phyloP scores from a whole-genome alignment of 345 rosid species.

The Jatropha curcas region DNA sequence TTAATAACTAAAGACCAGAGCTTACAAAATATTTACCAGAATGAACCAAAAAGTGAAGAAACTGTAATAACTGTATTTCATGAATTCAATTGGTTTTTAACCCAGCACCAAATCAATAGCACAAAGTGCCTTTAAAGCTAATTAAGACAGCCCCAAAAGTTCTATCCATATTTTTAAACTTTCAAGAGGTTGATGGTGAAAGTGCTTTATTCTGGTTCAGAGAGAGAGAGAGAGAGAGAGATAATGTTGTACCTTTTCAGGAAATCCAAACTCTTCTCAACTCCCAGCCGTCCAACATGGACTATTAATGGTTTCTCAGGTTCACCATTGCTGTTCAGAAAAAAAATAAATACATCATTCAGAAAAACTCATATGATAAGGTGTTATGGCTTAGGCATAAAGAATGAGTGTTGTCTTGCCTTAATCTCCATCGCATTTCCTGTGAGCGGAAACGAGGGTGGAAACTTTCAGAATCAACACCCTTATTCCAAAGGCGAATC shows the following conservation, averaged over 20 bases:
- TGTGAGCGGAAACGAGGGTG: slow-evolving; percentile 72
- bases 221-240: not conserved
- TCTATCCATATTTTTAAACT: not conserved
- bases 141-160: not conserved
- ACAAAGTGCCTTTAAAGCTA: not conserved
- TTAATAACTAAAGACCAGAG: too few relatives aligned
- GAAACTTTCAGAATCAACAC: slow-evolving; percentile 94
- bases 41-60: too few relatives aligned
- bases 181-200: not conserved
- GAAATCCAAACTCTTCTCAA: slow-evolving; percentile 97
- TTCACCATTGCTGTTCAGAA: slow-evolving; percentile 68
- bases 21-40: too few relatives aligned
- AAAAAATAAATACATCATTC: slow-evolving; percentile 19
- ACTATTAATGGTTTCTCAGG: slow-evolving; percentile 86
- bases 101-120: not conserved
- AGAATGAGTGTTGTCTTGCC: slow-evolving; percentile 35
- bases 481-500: slow-evolving; percentile 98
- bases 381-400: not conserved
- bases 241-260: slow-evolving; percentile 57
- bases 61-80: not conserved
- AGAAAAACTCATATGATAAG: slow-evolving; percentile 10
- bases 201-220: not conserved
- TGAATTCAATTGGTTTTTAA: too few relatives aligned
- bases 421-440: slow-evolving; percentile 84
- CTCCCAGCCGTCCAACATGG: slow-evolving; percentile 94